A percentile compares a stretch with the other conserved stretches of the same genome.
phyloP scores from a whole-genome alignment of 1,284 basidiomycete genomes.

The Schizophyllum commune region DNA sequence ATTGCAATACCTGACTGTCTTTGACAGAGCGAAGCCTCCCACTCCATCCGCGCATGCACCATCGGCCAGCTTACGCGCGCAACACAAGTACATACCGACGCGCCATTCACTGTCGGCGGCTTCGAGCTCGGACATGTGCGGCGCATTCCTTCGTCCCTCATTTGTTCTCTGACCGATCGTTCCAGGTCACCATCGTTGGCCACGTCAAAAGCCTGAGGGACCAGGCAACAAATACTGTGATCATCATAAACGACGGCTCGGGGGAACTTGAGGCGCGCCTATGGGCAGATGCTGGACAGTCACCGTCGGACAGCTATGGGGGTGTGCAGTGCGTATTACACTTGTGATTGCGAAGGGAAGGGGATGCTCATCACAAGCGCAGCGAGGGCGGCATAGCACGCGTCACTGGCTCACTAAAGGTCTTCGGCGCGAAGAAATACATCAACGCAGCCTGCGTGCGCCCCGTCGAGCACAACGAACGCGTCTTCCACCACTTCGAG shows the following conservation, averaged over 20 bases:
- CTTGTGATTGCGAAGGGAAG: background rate
- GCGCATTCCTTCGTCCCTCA: background rate
- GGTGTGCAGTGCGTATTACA: background rate
- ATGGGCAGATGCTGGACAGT: background rate
- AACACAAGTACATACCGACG: background rate
- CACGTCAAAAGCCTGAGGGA: background rate
- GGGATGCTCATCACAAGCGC: background rate
- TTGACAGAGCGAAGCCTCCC: background rate
- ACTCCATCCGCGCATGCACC: background rate
- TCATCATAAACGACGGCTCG: background rate
- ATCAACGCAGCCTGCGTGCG: background rate
- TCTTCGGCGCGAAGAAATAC: background rate
- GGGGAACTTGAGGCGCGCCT: background rate
- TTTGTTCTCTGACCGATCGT: background rate
- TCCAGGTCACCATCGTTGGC: background rate
- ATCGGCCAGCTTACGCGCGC: background rate
- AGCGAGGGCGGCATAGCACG: background rate
- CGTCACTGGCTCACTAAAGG: background rate
- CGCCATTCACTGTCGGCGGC: background rate
- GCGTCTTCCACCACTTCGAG: background rate
- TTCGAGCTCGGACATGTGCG: background rate
- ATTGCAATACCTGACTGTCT: background rate
- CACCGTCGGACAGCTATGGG: background rate
- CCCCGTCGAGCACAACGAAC: background rate
- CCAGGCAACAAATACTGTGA: background rate